Conservation (phyloP, 306 rosid genomes). For the Quercus variabilis region DNA sequence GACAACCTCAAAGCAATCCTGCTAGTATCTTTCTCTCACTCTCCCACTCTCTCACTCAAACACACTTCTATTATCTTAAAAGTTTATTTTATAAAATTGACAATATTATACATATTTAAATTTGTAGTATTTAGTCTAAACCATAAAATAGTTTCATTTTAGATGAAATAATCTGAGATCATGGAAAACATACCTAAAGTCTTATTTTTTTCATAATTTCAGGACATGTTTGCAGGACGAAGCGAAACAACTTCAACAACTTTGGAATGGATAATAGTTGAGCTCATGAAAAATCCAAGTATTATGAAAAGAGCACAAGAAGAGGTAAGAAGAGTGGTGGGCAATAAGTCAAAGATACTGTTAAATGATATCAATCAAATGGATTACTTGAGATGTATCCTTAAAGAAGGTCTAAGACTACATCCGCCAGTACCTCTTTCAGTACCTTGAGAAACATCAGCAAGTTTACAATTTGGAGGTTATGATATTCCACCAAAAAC, state of each 20-base stretch:
- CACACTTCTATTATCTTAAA: no score
- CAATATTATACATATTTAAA: no score
- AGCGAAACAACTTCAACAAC: conserved; percentile 12
- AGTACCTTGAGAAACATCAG: conserved; percentile 20
- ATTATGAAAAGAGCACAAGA: conserved; percentile 32
- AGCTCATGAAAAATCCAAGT: conserved; percentile 19
- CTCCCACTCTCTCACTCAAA: background rate
- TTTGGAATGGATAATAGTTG: conserved; percentile 32
- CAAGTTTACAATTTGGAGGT: background rate
- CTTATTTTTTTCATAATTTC: background rate
- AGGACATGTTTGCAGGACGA: conserved; percentile 29
- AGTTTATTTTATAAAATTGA: no score
- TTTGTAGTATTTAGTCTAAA: no score
- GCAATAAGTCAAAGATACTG: conserved; percentile 12
- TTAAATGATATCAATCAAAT: conserved; percentile 22
- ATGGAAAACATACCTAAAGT: background rate
- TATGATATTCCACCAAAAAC: conserved; percentile 24
- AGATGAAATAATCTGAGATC: no score
- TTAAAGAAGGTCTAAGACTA: conserved; percentile 26
- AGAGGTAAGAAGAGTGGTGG: conserved; percentile 32
- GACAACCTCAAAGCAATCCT: conserved; percentile 22
- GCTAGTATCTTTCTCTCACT: background rate
- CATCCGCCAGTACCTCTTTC: conserved; percentile 34
- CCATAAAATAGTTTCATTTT: no score
- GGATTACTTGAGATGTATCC: conserved; percentile 27